Base-by-base conservation (phyloP, 257 asterid genomes). In the Capsicum rhomboideum region DNA sequence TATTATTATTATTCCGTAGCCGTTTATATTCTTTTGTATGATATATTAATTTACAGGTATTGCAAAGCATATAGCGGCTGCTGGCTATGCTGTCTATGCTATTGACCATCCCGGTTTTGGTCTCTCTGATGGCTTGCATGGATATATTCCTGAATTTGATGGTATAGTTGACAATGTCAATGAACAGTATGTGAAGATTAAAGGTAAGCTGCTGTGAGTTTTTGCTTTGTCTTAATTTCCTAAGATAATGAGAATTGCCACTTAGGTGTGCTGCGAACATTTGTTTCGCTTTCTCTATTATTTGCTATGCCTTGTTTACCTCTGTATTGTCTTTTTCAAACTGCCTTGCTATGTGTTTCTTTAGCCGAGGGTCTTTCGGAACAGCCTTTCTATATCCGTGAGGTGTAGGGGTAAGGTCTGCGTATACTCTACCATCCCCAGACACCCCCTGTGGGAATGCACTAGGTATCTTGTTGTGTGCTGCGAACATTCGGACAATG, bases 91-190 rank as follows among this genome's bases (percentile, higher is more conserved):
- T 18, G 95, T 96, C 14, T 94, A 94, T 69, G 99, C 98, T 13
- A 92, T 94, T n/a, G 99, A 96, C 86, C 98, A 96, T 88, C 99
- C 99, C 2, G 99, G 99, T 44, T 96, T 96, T 83, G 99, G 99
- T 63, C 98, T 96, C 23, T 94, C 99, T 1, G 98, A 95, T 83
- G 99, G 99, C 83, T 88, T 96, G 84, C 99, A 96, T 80, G 99
- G 99, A 49, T 96, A 96, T 82, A 86, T 96, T 82, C 96, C 97
- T 13, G 88, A 92, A 56, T 96, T 96, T 50, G 98, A 94, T 56
- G 93, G 88, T 37, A 37, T 94, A 83, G 99, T 94, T 53, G 98
- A 96, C 84, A 94, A 96, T 90, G 98, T 90, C 68, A 89, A 85
- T 8, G 98, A 96, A 88, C 97, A 89, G 84, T 96, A 87, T 89